Evolutionary conservation across 2,329 filamentous ascomycete genomes (phyloP), one percentile per base, ranked within the genome.

Genomic region (Colletotrichum paranaense): DNA sequence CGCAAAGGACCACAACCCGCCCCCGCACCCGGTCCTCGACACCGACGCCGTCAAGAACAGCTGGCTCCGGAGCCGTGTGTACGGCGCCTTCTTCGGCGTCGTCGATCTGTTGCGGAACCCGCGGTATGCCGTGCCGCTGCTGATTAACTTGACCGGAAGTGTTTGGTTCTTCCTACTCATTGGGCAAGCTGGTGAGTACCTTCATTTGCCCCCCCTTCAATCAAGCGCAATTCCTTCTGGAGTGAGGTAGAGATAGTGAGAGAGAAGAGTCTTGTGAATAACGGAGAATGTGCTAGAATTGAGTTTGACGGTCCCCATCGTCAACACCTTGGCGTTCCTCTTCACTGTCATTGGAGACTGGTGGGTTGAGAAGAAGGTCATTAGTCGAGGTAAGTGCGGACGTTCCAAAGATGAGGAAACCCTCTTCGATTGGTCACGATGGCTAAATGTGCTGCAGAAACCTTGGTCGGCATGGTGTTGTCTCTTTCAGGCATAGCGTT

Each of bases 101-200:
- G 79, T 92, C 14, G 95, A 98, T 79, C 86, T 98, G 72, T 83
- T 98, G 65, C 87, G 89, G 72, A 95, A 95, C 77, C 95, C 95
- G 46, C 89, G 90, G 22, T 98, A 98, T 83, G 94, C 95, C 6
- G 84, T 97, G 30, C 96, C 96, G 24, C 83, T 98, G 77, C 84
- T 98, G 65, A 84, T 98, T 72, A 98, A 98, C 81, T 84, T 98
- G 66, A 98, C 96, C 3, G 96, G 96, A 35, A 97, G 95, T 80
- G 89, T 98, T 68, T 98, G 96, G 96, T 98, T 98, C 84, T 98
- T 98, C 78, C 84, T 98, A 77, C 86, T 98, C 76, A 96, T 98
- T 83, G 96, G 96, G 7, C 91, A 97, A 82, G 95, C 95, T 78
- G 95, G 95, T 97, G 83, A 78, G 93, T 88, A 72, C 52, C 24